These are phyloP conservation scores for Trypanosoma platydactyli DNA, from an alignment of 208 protist species.

Conservation along the genomic window DNA sequence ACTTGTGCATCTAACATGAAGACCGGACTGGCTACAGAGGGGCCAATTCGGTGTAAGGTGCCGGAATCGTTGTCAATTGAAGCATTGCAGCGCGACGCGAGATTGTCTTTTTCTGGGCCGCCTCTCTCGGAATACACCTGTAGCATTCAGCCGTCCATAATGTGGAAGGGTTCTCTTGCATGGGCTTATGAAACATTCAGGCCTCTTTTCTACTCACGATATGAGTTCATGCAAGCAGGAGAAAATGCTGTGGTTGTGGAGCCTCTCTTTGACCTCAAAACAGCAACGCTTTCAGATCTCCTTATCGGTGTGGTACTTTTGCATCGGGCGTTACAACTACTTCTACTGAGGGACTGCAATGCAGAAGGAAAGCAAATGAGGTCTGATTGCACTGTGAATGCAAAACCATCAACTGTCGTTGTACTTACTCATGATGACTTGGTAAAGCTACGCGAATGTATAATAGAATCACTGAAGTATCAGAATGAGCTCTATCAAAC, in stretches of 20 bases:
- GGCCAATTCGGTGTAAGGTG: neutral
- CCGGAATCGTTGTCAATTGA: neutral
- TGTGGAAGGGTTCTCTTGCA: constrained; percentile 40
- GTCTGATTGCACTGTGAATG: neutral
- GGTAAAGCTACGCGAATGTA: constrained; percentile 29
- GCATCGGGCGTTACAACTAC: constrained; percentile 49
- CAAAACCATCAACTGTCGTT: neutral
- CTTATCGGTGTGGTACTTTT: constrained; percentile 57
- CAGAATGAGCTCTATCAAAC: constrained; percentile 9
- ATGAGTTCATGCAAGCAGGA: neutral
- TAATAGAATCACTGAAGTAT: constrained; percentile 36
- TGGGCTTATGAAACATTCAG: constrained; percentile 42
- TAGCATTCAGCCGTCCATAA: neutral
- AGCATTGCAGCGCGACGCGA: too few species aligned
- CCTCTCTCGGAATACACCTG: too few species aligned
- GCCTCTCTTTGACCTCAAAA: constrained; percentile 26
- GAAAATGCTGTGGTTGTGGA: neutral
- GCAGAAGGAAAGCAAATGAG: neutral
- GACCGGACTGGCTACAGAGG: neutral
- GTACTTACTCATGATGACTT: constrained; percentile 19
- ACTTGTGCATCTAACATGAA: neutral
- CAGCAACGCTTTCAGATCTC: constrained; percentile 40
- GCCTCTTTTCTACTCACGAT: constrained; percentile 23
- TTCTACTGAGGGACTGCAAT: neutral
- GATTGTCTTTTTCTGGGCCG: too few species aligned